phyloP scores from a whole-genome alignment of 495 filamentous ascomycete genomes.

The Lasiosphaeria miniovina region DNA sequence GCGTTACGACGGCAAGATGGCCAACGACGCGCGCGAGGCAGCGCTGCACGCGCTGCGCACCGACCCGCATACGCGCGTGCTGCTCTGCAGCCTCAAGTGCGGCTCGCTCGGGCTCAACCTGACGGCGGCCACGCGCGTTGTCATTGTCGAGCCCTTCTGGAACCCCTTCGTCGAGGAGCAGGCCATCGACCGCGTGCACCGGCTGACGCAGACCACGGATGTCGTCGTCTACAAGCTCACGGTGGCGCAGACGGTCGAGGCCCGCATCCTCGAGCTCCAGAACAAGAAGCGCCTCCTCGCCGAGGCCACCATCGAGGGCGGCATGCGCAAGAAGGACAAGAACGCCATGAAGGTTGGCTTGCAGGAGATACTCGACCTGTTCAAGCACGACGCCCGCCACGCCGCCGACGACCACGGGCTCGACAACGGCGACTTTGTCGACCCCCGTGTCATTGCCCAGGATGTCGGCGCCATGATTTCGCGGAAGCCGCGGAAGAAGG shows the following conservation, averaged over 20 bases:
- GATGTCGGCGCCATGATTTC: constrained; percentile 19
- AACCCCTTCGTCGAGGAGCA: constrained; percentile 98
- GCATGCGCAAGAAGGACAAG: constrained; percentile 47
- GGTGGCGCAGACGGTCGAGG: constrained; percentile 80
- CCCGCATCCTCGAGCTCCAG: constrained; percentile 86
- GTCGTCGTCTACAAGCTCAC: constrained; percentile 94
- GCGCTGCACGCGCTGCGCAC: constrained; percentile 68
- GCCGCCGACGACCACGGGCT: background rate
- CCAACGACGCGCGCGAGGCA: constrained; percentile 87
- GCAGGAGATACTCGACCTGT: constrained; percentile 89
- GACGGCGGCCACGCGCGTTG: constrained; percentile 86
- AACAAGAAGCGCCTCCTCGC: constrained; percentile 88
- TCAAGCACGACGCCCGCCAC: constrained; percentile 64
- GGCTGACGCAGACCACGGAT: constrained; percentile 89
- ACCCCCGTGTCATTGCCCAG: constrained; percentile 10
- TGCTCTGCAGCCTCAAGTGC: constrained; percentile 91
- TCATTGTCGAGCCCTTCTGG: constrained; percentile 98
- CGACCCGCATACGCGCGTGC: constrained; percentile 65
- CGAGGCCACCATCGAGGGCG: constrained; percentile 47
- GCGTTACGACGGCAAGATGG: constrained; percentile 94
- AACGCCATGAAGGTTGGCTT: constrained; percentile 78
- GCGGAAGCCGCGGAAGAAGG: constrained; percentile 23
- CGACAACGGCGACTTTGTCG: constrained; percentile 8
- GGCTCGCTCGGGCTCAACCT: constrained; percentile 91
- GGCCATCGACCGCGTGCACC: constrained; percentile 96